Conservation (phyloP, 495 filamentous ascomycete genomes). For the Astrothelium macrocarpum region DNA sequence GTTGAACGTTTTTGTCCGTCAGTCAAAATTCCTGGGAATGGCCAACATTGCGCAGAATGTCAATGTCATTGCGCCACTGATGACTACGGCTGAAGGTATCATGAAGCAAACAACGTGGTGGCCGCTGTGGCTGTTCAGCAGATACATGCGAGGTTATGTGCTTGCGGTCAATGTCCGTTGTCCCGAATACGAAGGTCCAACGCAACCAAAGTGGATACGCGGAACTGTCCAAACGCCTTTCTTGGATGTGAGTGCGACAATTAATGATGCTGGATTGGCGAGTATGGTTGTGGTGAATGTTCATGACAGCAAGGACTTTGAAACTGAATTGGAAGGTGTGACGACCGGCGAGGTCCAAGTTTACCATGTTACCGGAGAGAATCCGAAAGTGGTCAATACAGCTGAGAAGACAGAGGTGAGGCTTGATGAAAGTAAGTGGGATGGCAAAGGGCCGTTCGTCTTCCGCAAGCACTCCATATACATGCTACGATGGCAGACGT, state of each 20-base stretch:
- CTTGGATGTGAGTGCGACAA: slow-evolving; percentile 58
- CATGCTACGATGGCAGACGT: slow-evolving; percentile 55
- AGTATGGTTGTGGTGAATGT: slow-evolving; percentile 64
- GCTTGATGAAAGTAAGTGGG: slow-evolving; percentile 51
- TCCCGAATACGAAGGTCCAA: slow-evolving; percentile 52
- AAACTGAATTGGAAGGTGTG: slow-evolving; percentile 47
- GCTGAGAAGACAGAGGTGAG: slow-evolving; percentile 50
- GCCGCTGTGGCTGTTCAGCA: slow-evolving; percentile 61
- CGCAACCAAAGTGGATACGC: slow-evolving; percentile 54
- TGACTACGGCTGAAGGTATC: slow-evolving; percentile 55
- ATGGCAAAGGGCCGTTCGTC: slow-evolving; percentile 44
- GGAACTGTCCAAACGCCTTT: slow-evolving; percentile 55
- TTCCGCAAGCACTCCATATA: slow-evolving; percentile 61
- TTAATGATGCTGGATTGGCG: slow-evolving; percentile 52
- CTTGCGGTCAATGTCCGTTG: slow-evolving; percentile 51
- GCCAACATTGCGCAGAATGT: slow-evolving; percentile 72
- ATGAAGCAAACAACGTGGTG: slow-evolving; percentile 70
- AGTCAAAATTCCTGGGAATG: slow-evolving; percentile 64
- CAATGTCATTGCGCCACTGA: slow-evolving; percentile 68
- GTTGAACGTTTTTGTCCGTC: slow-evolving; percentile 72
- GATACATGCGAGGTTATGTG: slow-evolving; percentile 65
- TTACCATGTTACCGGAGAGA: slow-evolving; percentile 50
- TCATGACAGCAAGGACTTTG: slow-evolving; percentile 46
- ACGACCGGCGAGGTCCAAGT: slow-evolving; percentile 38
- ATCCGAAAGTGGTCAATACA: slow-evolving; percentile 48